Percentiles rank a stretch among this genome's conserved stretches.
Evolutionary conservation across 2,329 filamentous ascomycete genomes (phyloP).

Genomic region (Blastomyces parvus): DNA sequence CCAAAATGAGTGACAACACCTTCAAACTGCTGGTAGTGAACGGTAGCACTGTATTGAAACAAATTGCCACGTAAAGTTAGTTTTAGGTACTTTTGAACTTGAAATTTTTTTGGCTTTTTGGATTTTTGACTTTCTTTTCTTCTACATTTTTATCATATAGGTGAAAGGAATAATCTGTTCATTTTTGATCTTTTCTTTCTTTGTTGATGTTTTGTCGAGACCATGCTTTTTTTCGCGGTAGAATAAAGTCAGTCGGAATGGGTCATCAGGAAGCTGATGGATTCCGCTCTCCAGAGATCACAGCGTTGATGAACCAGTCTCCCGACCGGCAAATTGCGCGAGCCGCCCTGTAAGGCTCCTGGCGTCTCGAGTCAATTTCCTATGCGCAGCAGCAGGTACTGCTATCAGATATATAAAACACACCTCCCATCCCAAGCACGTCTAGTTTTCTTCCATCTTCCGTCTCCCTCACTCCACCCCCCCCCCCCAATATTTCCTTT

Average conservation of each 20-base stretch:
- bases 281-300: no score
- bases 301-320: no score
- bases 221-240: background rate
- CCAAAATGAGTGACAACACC: slow-evolving; percentile 1
- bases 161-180: background rate
- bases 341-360: background rate
- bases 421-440: background rate
- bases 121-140: no score
- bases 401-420: background rate
- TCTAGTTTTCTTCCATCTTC: background rate
- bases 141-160: background rate
- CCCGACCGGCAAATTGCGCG: no score
- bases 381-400: background rate
- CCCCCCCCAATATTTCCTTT: background rate
- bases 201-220: background rate
- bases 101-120: background rate
- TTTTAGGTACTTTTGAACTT: background rate
- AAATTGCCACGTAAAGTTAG: background rate
- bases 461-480: background rate
- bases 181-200: background rate
- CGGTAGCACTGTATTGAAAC: background rate
- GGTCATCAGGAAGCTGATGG: background rate
- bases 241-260: background rate
- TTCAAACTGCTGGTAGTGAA: background rate
- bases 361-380: background rate